A percentile compares a stretch with the other conserved stretches of the same genome.
phyloP scores from a whole-genome alignment of 345 rosid genomes.

The Populus pruinosa region DNA sequence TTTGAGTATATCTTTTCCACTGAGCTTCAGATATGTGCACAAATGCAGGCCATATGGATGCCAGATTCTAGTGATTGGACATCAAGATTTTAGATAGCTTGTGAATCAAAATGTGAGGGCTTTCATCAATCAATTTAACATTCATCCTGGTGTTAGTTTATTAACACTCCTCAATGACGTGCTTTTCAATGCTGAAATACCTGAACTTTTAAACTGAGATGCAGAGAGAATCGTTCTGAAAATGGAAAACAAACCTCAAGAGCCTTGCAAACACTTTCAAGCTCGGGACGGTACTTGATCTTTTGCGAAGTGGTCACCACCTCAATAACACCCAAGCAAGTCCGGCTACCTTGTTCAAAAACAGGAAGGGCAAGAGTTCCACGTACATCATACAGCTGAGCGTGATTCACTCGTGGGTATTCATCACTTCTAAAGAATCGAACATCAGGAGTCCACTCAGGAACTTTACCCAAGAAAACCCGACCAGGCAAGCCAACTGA shows the following conservation, averaged over 20 bases:
- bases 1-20: background rate
- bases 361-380: constrained; percentile 92
- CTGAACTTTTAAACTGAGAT: background rate
- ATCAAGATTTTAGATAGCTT: background rate
- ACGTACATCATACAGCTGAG: constrained; percentile 66
- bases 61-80: background rate
- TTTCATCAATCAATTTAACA: background rate
- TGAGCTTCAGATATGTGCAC: background rate
- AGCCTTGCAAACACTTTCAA: constrained; percentile 78
- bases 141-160: background rate
- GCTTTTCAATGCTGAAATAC: background rate
- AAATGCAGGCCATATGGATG: background rate
- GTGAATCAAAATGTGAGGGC: background rate
- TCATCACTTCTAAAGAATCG: constrained; percentile 82
- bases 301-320: constrained; percentile 73
- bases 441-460: constrained; percentile 98
- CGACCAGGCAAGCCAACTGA: constrained; percentile 73
- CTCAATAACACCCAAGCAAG: constrained; percentile 89
- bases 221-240: background rate
- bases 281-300: constrained; percentile 63
- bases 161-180: background rate
- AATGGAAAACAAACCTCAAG: constrained; percentile 62
- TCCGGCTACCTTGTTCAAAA: constrained; percentile 77
- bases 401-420: constrained; percentile 68
- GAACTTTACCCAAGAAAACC: constrained; percentile 75